phyloP scores from a whole-genome alignment of 1,284 basidiomycete species.

The Acaromyces ingoldii region DNA sequence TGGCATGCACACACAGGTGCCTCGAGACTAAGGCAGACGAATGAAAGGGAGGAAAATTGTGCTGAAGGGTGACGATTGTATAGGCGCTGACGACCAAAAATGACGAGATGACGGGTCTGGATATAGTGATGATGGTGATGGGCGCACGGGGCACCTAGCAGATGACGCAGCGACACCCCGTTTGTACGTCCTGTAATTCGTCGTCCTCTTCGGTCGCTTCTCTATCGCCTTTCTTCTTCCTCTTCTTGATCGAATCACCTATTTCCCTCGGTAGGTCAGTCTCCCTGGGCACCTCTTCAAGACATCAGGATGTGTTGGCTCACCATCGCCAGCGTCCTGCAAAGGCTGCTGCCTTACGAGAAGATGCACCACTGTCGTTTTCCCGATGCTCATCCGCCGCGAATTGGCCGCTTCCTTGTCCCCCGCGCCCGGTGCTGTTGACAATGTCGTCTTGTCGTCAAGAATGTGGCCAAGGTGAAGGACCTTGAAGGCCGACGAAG shows the following conservation, averaged over 20 bases:
- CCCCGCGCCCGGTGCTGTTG: neutral
- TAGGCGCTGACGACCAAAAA: neutral
- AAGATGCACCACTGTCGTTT: conserved; percentile 6
- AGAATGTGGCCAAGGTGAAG: conserved; percentile 11
- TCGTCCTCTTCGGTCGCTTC: too few species aligned
- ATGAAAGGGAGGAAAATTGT: too few species aligned
- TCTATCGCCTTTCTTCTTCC: neutral
- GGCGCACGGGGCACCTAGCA: too few species aligned
- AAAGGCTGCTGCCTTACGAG: neutral
- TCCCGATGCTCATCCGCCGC: neutral
- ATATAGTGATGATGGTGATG: too few species aligned
- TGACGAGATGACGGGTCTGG: neutral
- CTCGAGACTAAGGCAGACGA: too few species aligned
- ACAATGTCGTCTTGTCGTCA: conserved; percentile 3
- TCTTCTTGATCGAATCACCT: neutral
- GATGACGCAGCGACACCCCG: conserved; percentile 1
- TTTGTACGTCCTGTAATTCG: neutral
- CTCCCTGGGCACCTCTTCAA: neutral
- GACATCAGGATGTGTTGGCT: neutral
- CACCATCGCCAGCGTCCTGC: conserved; percentile 1
- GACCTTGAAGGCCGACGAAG: neutral
- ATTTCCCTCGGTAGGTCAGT: neutral
- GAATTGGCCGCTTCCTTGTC: neutral
- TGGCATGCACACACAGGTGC: too few species aligned
- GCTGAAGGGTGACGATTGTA: neutral